Base-by-base conservation (phyloP, 2,329 filamentous ascomycete genomes). In the Neofusicoccum umdonicola region DNA sequence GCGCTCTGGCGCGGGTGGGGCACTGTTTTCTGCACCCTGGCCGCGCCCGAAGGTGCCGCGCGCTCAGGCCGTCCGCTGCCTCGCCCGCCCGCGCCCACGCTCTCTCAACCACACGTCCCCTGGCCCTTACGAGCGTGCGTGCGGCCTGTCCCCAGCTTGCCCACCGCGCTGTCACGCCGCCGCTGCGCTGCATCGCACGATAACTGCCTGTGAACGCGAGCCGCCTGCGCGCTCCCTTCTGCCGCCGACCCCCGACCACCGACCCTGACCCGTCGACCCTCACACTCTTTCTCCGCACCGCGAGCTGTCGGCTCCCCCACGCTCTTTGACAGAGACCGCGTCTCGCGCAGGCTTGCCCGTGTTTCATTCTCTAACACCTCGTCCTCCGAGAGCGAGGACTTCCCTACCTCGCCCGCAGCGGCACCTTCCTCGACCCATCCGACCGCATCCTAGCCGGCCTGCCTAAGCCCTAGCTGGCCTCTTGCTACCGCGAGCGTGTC, bases 311-410 rank as follows among this genome's bases (percentile, higher is more conserved):
- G 35, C 48, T 44, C 50, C 42, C 31, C 61, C 31, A 56, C 50
- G 51, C 62, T 64, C 62, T 64, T 64, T 64, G 62, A 64, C 50
- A 64, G 62, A 64, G 62, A 57, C 50, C 44, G 34, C 41, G 54
- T 50, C 61, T 48, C 62, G 61, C 61, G 42, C 51, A 48, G 51
- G 62, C 62, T 64, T 48, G 58, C 58, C 62, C 51, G 62, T 64
- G 62, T 64, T 57, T 64, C 51, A 57, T 57, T 64, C 62, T 64
- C 62, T 56, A 44, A 64, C 62, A 56, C 31, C 48, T 41, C 35
- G 47, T 27, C 47, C 22, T 42, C 48, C n/a, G 34, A 15, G 19
- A 37, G 35, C 48, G 44, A 62, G 58, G 44, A 5, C 54, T 50
- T 41, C 58, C 58, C 58, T 62, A 62, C 58, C 58, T 31, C 34